Base-by-base conservation (phyloP, 1,284 basidiomycete genomes). In the Ceratobasidium sp. region DNA sequence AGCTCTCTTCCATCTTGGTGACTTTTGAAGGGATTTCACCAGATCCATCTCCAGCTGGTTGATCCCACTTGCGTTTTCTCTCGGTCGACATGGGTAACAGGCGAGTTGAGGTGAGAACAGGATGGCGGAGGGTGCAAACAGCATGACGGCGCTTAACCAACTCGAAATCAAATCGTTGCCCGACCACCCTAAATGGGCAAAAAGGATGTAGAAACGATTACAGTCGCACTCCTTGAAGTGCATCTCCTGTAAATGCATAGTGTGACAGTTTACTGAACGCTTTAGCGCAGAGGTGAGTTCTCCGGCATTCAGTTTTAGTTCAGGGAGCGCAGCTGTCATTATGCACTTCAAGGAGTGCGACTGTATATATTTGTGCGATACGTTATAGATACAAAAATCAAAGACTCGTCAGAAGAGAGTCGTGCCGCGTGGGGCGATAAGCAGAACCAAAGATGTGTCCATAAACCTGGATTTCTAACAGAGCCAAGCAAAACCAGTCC, bases 51-150 rank as follows among this genome's bases (percentile, higher is more conserved):
- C 85, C 83, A n/a, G 83, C 87, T 43, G 87, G 86, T 77, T 91
- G 89, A 78, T 91, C 90, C 89, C 90, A 91, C 82, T 90, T 92
- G 81, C 90, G 87, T 82, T 91, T 91, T 29, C 78, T 48, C 19
- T 76, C 75, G 29, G 48, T 43, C 27, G 54, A 43, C 54, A 69
- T 58, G 48, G 11, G 24, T 43, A 14, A 9, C 8, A 54, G 2
- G 9, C 8, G 31, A 14, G 66, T 56, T 27, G 51, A 53, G 51
- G 51, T 14, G 19, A 53, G 51, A 27, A 27, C 22, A 27, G 29
- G 16, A 27, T 29, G 51, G 48, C 19, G 48, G 51, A 27, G 24
- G 24, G 51, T 27, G 51, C 29, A n/a, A 53, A 53, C 51, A 53
- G 29, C 8, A 6, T 59, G 2, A 59, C 37, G 56, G 56, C 56